A percentile compares a stretch with the other conserved stretches of the same genome.
These are phyloP conservation scores for Arachis monticola DNA, from an alignment of 331 rosid genomes.

Conservation along the genomic window DNA sequence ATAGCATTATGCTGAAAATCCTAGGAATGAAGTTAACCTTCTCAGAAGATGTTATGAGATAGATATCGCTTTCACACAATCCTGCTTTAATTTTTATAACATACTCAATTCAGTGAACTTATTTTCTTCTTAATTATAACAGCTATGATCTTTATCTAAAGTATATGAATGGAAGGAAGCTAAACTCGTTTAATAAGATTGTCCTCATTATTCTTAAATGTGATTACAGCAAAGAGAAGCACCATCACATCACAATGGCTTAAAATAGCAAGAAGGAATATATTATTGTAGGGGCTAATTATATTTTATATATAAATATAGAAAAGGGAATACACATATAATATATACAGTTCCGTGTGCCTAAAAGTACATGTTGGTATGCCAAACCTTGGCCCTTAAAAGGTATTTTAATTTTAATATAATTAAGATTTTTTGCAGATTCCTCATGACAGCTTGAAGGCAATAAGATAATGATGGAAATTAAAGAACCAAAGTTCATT, in stretches of 20 bases:
- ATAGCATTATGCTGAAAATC: conserved; percentile 22
- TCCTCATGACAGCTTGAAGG: conserved; percentile 52
- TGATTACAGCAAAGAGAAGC: conserved; percentile 49
- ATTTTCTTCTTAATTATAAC: neutral
- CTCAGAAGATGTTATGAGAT: conserved; percentile 10
- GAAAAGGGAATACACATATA: no score
- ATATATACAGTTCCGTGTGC: neutral
- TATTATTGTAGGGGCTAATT: conserved; percentile 21
- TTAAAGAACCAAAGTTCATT: conserved; percentile 3
- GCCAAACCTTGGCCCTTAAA: conserved; percentile 33
- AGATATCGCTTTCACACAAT: conserved; percentile 24
- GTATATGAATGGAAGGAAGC: neutral
- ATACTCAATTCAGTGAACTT: neutral
- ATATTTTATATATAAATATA: no score
- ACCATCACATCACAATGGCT: conserved; percentile 12
- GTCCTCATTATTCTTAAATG: conserved; percentile 35
- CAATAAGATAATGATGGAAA: conserved; percentile 24
- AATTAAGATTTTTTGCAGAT: conserved; percentile 37
- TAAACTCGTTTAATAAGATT: neutral
- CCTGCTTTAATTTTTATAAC: conserved; percentile 23
- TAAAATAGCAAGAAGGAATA: conserved; percentile 42
- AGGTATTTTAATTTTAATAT: conserved; percentile 14
- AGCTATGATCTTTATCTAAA: no score
- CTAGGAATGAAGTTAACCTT: conserved; percentile 7
- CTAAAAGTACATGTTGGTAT: conserved; percentile 34